Conservation (phyloP, 2,329 filamentous ascomycete species). For the Corinectria fuckeliana region DNA sequence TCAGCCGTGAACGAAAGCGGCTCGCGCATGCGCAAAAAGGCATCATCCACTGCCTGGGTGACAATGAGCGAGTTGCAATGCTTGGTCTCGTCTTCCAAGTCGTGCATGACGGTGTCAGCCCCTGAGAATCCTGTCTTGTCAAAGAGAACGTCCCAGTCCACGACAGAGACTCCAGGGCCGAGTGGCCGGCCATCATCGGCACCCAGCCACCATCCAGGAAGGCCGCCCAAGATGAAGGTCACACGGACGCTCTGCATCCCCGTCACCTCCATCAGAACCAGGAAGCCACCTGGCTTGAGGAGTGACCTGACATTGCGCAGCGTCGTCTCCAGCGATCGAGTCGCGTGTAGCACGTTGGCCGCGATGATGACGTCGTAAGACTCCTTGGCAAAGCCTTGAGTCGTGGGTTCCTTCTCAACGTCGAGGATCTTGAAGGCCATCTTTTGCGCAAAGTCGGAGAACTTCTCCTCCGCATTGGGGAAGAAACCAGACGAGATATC, state of each 20-base stretch:
- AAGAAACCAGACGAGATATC: slow-evolving; percentile 50
- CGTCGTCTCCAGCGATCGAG: slow-evolving; percentile 33
- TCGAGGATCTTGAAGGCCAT: slow-evolving; percentile 46
- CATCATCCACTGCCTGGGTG: slow-evolving; percentile 14
- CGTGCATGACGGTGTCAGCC: slow-evolving; percentile 11
- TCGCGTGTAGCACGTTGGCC: slow-evolving; percentile 44
- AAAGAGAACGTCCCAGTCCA: slow-evolving; percentile 13
- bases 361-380: slow-evolving; percentile 41
- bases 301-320: slow-evolving; percentile 34
- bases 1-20: slow-evolving; percentile 7
- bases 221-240: slow-evolving; percentile 11
- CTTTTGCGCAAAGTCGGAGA: slow-evolving; percentile 26
- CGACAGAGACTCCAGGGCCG: slow-evolving; percentile 8
- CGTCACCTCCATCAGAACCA: slow-evolving; percentile 40
- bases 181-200: slow-evolving; percentile 10
- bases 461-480: slow-evolving; percentile 38
- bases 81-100: slow-evolving; percentile 12
- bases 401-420: slow-evolving; percentile 38
- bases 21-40: slow-evolving; percentile 14
- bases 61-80: slow-evolving; percentile 19
- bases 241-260: slow-evolving; percentile 15
- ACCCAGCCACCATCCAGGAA: slow-evolving; percentile 21
- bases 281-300: slow-evolving; percentile 41
- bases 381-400: slow-evolving; percentile 36
- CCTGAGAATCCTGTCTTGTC: slow-evolving; percentile 19